Base-by-base conservation (phyloP, 140 eudicot genomes). In the Senecio squalidus region DNA sequence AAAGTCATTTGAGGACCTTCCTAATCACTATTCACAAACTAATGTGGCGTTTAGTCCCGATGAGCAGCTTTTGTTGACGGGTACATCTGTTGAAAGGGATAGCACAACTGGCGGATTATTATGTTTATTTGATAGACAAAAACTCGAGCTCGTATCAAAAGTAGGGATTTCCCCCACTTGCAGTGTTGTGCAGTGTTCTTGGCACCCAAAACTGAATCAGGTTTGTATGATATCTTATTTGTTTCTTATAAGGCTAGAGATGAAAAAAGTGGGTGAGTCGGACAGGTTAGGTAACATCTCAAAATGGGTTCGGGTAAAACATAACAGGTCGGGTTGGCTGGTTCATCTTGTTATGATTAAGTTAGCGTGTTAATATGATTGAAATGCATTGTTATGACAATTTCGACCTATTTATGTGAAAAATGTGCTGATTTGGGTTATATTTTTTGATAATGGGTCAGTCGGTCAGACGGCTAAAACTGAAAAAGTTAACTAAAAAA, bases 151-250 rank as follows among this genome's bases (percentile, higher is more conserved):
- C 17, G 96, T 88, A 4, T 88, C 99, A 22, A 93, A 78, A 68
- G 84, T 93, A 20, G 99, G 99, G 40, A 88, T 93, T 62, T 88
- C 99, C 25, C 85, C 96, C 20, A 76, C 84, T 3, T 71, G 64
- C 58, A 93, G 99, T 57, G 96, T 93, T 24, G 99, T 93, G 29
- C 96, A 93, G 67, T 88, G 99, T 76, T 80, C 85, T 62, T 93
- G 99, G 99, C 99, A 93, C 72, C 96, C 99, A 22, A 93, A 82
- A 71, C 57, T 93, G 25, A 88, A 93, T 62, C 99, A 93, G 99
- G 99, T 88, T 64, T 33, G 66, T 8, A 3, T 64, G 17, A 36
- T 23, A 45, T 58, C 72, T 58, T 45, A 24, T 41, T 62, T 64
- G 2, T 44, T 31, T 10, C 45, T 66, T 40, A 1, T 20, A 15